These are phyloP conservation scores for Dalbergia oliveri DNA, from an alignment of 306 rosid genomes.

Conservation along the genomic window DNA sequence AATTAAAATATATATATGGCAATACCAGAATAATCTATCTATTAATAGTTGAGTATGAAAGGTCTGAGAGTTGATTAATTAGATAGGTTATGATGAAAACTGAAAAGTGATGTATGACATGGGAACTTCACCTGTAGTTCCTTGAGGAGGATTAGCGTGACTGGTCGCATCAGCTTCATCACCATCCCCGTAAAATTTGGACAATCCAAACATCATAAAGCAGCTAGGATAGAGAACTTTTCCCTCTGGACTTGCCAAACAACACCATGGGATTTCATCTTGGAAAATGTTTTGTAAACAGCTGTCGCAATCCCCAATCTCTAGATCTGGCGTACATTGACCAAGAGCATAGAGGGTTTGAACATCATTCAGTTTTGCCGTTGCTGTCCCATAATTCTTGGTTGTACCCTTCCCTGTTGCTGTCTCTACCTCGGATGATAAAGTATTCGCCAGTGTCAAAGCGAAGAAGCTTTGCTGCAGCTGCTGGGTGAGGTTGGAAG, in stretches of 20 bases:
- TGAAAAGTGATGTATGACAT: too few species aligned
- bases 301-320: neutral
- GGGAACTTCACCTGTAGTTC: neutral
- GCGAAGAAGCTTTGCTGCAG: constrained; percentile 15
- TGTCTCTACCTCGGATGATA: neutral
- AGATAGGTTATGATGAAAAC: too few species aligned
- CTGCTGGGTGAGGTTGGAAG: constrained; percentile 1
- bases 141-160: neutral
- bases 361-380: neutral
- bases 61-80: too few species aligned
- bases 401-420: neutral
- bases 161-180: neutral
- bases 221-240: constrained; percentile 16
- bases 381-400: constrained; percentile 16
- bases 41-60: too few species aligned
- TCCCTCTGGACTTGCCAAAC: constrained; percentile 20
- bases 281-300: neutral
- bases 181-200: neutral
- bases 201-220: constrained; percentile 6
- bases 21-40: too few species aligned
- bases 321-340: constrained; percentile 12
- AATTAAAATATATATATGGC: too few species aligned
- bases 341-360: constrained; percentile 29
- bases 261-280: constrained; percentile 23
- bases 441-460: neutral